A percentile compares a stretch with the other conserved stretches of the same genome.
Evolutionary conservation across 169 alveolate species (phyloP).

Genomic region (Plasmodium billcollinsi): DNA sequence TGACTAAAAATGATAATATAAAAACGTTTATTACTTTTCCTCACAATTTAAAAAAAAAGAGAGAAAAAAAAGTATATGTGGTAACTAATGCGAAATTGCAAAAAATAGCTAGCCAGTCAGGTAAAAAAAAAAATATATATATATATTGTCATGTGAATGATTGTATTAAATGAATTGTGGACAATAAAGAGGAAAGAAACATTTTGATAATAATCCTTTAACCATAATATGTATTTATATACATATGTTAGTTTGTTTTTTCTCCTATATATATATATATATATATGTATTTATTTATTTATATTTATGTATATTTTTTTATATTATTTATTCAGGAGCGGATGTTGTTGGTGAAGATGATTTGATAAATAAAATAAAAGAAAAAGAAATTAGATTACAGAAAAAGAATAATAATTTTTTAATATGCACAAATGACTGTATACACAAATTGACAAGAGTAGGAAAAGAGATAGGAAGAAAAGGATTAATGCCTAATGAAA

Average conservation of each 20-base stretch:
- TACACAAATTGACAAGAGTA: constrained; percentile 81
- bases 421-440: constrained; percentile 80
- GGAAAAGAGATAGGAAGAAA: constrained; percentile 82
- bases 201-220: background rate
- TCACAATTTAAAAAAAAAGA: constrained; percentile 69
- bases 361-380: constrained; percentile 58
- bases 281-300: background rate
- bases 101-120: constrained; percentile 30
- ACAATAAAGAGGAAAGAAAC: background rate
- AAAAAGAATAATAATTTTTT: constrained; percentile 82
- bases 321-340: constrained; percentile 27
- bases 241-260: background rate
- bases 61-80: constrained; percentile 67
- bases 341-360: constrained; percentile 78
- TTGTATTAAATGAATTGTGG: background rate
- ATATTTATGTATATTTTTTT: too few species aligned
- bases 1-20: constrained; percentile 75
- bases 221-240: background rate
- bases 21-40: constrained; percentile 75
- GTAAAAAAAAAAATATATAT: constrained; percentile 17
- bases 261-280: background rate
- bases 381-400: constrained; percentile 62
- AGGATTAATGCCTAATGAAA: constrained; percentile 86
- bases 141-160: background rate
- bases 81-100: constrained; percentile 36